Evolutionary conservation across 148 eudicot genomes (phyloP), one percentile per base, ranked within the genome.

Genomic region (Rhododendron simsii): DNA sequence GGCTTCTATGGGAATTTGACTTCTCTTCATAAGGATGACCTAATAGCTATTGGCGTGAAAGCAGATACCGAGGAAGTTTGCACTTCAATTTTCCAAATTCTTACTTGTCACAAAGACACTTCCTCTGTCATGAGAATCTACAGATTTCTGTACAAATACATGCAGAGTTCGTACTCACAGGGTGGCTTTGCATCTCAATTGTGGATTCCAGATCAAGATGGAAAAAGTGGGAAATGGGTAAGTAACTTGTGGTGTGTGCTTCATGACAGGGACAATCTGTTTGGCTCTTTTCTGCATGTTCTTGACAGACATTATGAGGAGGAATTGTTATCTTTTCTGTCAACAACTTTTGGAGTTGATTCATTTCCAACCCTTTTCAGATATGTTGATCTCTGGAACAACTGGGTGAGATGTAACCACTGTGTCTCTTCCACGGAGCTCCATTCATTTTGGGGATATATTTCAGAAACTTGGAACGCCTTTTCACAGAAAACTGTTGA

Each of bases 221-320:
- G 82, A 53, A 39, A 37, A 0, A 20, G 12, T 41, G 86, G 86
- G 37, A 85, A 85, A 57, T 85, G 82, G 86, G 81, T 77, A 21
- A 59, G 55, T 3, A 85, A 51, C 20, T 77, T 45, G 44, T 39
- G 44, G 35, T 77, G 82, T 59, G 82, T 78, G 81, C 81, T 85
- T 57, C 75, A 85, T 78, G 82, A 78, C 51, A 85, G 57, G 39
- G 57, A 59, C 41, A 47, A 84, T 20, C 86, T 75, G 35, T 84
- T 84, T 35, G 86, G 50, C 51, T 84, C 73, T 39, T 9, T 55
- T 84, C 20, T 85, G 28, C 81, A 85, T 77, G 61, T 77, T 55
- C 86, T 85, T 45, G 86, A 80, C 21, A 47, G 47, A 30, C 33
- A 85, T 85, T 85, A 85, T 45, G 78, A 80, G 23, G 53, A 85